These are phyloP conservation scores for Irpex lacteus DNA, from an alignment of 1,284 basidiomycete species.

Conservation along the genomic window DNA sequence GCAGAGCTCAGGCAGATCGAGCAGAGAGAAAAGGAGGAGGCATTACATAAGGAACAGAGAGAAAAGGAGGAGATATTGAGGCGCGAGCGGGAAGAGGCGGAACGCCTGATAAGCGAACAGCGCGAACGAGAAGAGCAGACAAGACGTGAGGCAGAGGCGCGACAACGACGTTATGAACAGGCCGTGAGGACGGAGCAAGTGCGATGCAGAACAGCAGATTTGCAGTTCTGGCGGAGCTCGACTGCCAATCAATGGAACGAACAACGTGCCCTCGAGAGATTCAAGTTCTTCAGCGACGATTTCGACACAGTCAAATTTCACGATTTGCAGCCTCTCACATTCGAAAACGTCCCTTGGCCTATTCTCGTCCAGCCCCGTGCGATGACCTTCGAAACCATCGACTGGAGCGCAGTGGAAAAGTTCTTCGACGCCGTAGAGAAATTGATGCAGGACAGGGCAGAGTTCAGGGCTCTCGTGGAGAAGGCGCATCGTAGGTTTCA, in stretches of 20 bases:
- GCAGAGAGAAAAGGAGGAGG: neutral
- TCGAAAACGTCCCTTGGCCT: constrained; percentile 11
- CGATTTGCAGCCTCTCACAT: constrained; percentile 8
- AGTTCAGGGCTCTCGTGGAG: constrained; percentile 8
- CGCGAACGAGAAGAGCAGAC: constrained; percentile 1
- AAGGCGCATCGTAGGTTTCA: constrained; percentile 14
- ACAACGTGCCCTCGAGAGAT: constrained; percentile 1
- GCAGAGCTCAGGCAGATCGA: neutral
- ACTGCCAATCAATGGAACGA: neutral
- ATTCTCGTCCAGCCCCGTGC: constrained; percentile 4
- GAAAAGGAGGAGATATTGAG: neutral
- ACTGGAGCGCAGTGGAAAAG: constrained; percentile 9
- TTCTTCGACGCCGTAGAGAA: constrained; percentile 6
- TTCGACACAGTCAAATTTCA: constrained; percentile 9
- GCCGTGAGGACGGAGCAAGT: neutral
- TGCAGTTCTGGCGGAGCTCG: neutral
- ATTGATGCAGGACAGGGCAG: neutral
- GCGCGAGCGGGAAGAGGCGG: neutral
- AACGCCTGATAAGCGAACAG: neutral
- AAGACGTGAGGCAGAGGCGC: neutral
- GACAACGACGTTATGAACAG: neutral
- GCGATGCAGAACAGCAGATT: constrained; percentile 4
- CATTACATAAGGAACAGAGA: neutral
- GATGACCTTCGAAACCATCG: neutral
- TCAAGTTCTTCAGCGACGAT: constrained; percentile 2